These are phyloP conservation scores for Teunomyces stri DNA, from an alignment of 805 yeast species.

Conservation along the genomic window DNA sequence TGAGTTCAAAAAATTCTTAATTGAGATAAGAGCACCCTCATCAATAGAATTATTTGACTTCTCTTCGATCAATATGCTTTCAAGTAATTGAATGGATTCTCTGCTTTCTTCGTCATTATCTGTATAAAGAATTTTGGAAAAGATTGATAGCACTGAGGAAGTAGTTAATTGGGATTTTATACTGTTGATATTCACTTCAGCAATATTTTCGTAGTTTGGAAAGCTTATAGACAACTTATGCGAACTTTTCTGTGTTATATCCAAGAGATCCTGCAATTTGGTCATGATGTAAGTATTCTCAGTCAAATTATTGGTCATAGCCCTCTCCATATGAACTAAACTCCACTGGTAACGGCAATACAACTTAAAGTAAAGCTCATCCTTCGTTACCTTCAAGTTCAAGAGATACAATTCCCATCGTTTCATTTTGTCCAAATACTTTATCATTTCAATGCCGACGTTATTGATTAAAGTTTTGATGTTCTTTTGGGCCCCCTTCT, in stretches of 20 bases:
- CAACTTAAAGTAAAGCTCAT: neutral
- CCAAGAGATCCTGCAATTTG: slow-evolving; percentile 18
- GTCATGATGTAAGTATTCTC: slow-evolving; percentile 25
- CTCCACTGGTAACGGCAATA: slow-evolving; percentile 34
- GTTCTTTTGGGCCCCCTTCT: slow-evolving; percentile 18
- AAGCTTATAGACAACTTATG: slow-evolving; percentile 35
- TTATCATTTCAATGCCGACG: slow-evolving; percentile 35
- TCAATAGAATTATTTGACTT: slow-evolving; percentile 10
- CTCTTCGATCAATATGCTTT: slow-evolving; percentile 41
- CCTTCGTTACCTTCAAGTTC: neutral
- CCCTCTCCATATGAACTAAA: slow-evolving; percentile 24
- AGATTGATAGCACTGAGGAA: slow-evolving; percentile 63
- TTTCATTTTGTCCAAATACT: slow-evolving; percentile 40
- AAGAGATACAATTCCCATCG: slow-evolving; percentile 41
- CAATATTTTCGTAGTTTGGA: slow-evolving; percentile 60
- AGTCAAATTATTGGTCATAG: slow-evolving; percentile 28
- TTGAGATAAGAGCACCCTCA: slow-evolving; percentile 39
- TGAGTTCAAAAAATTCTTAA: slow-evolving; percentile 55
- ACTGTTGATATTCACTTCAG: slow-evolving; percentile 48
- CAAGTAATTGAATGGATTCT: slow-evolving; percentile 43
- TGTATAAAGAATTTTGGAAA: slow-evolving; percentile 49
- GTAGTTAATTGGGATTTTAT: slow-evolving; percentile 67
- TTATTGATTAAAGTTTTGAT: slow-evolving; percentile 30
- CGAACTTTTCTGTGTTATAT: slow-evolving; percentile 6
- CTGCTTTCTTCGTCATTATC: slow-evolving; percentile 25